These are phyloP conservation scores for Ophiostoma populinum DNA, from an alignment of 2,329 filamentous ascomycete species.

Conservation along the genomic window DNA sequence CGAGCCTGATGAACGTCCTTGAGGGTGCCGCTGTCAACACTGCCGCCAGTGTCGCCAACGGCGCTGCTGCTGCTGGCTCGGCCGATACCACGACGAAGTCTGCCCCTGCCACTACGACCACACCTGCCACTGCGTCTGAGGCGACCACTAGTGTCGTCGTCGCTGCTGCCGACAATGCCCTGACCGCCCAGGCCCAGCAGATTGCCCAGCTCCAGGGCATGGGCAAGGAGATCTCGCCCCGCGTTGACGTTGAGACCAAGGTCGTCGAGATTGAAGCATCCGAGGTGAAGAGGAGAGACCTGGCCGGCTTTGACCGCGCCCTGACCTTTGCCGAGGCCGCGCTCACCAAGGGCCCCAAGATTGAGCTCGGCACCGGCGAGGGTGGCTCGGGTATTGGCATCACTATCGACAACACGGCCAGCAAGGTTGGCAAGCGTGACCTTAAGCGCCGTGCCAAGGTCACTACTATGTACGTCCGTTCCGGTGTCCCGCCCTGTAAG, in stretches of 20 bases:
- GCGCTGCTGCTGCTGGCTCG: conserved; percentile 5
- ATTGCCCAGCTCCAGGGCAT: conserved; percentile 28
- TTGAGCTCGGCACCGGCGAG: conserved; percentile 28
- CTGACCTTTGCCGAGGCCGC: conserved; percentile 28
- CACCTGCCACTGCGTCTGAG: conserved; percentile 5
- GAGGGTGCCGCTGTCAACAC: conserved; percentile 28
- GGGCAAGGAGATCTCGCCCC: conserved; percentile 31
- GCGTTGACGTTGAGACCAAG: conserved; percentile 14
- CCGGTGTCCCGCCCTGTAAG: too few species aligned
- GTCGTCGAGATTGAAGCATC: conserved; percentile 13
- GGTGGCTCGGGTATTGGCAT: conserved; percentile 24
- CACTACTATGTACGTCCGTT: too few species aligned
- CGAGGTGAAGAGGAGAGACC: conserved; percentile 23
- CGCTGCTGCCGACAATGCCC: conserved; percentile 3
- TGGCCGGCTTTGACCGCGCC: conserved; percentile 28
- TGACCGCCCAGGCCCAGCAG: conserved; percentile 19
- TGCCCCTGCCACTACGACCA: conserved; percentile 1
- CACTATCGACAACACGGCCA: conserved; percentile 19
- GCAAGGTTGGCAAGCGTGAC: too few species aligned
- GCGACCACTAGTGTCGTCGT: conserved; percentile 1
- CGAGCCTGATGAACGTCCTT: conserved; percentile 26
- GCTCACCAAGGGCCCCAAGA: conserved; percentile 26
- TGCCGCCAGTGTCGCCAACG: conserved; percentile 15
- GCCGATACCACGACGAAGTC: conserved; percentile 4
- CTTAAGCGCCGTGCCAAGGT: conserved; percentile 8